Evolutionary conservation across 441 rosid species (phyloP), one percentile per base, ranked within the genome.

Genomic region (Pelargonium australe): DNA sequence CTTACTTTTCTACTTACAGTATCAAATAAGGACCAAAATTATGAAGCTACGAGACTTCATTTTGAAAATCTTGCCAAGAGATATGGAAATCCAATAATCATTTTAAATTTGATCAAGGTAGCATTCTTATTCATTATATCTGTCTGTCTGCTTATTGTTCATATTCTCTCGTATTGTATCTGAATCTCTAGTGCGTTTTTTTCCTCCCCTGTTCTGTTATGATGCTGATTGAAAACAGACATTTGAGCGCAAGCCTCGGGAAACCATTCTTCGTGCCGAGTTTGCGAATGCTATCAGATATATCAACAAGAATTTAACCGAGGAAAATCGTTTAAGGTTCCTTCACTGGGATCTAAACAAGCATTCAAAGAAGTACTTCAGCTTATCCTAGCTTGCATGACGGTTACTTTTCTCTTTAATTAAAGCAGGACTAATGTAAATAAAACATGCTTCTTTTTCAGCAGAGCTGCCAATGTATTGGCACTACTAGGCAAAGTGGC

Each of bases 1-100:
- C 73, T 34, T 69, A 8, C 57, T 68, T 73, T 44, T 64, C 49
- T 72, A 60, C 62, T 62, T 72, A 62, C 80, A 95, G 99, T 95
- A 83, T 91, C 97, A 73, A 88, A 79, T 78, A 89, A 79, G 86
- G 99, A 95, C 83, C 86, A 82, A 80, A 86, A 83, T 77, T 95
- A 88, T 84, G 93, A 88, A 80, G 96, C 98, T 69, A 95, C 98
- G 34, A 87, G 82, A 81, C 88, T 89, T 77, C 99, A 95, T 81
- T 95, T 95, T 70, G 87, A 91, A 73, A 95, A 92, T 83, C 97
- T 95, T 78, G 89, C 70, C 62, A 86, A 86, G 78, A 87, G 99
- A 86, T 95, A 95, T 75, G 99, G 96, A 77, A 90, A 84, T 71
- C 99, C 98, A 66, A 89, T 95, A 75, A 90, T 95, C 65, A 89